Evolutionary conservation across 305 asterid species (phyloP).

Genomic region (Nicotiana rustica): DNA sequence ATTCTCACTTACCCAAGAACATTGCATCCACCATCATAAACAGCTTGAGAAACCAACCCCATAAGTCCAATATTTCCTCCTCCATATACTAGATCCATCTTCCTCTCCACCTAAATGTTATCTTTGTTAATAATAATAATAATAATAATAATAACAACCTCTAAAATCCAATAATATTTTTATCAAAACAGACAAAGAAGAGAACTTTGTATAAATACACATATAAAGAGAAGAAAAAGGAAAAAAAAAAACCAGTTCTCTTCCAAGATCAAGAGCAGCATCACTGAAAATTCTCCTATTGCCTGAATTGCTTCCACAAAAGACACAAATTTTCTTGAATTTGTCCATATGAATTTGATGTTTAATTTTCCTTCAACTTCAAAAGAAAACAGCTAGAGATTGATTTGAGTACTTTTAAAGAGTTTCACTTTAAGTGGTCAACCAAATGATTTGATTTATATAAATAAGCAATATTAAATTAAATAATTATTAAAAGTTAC

Average conservation of each 20-base stretch:
- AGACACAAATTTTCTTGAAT: slow-evolving; percentile 63
- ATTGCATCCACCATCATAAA: slow-evolving; percentile 56
- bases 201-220: neutral
- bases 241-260: slow-evolving; percentile 49
- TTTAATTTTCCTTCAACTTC: slow-evolving; percentile 31
- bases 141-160: neutral
- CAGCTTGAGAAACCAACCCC: slow-evolving; percentile 67
- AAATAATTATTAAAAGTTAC: slow-evolving; percentile 20
- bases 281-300: slow-evolving; percentile 60
- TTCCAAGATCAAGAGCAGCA: slow-evolving; percentile 68
- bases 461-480: slow-evolving; percentile 26
- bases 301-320: slow-evolving; percentile 66
- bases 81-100: slow-evolving; percentile 64
- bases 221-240: neutral
- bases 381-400: slow-evolving; percentile 32
- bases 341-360: slow-evolving; percentile 39
- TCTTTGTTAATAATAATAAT: no score
- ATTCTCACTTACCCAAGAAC: slow-evolving; percentile 54
- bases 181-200: neutral
- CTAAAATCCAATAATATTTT: neutral
- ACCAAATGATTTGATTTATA: slow-evolving; percentile 26
- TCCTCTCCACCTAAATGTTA: slow-evolving; percentile 50
- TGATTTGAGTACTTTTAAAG: neutral
- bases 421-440: slow-evolving; percentile 34
- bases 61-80: slow-evolving; percentile 67